Evolutionary conservation across 164 flowering plant genomes (phyloP).

Genomic region (Liriodendron chinense): DNA sequence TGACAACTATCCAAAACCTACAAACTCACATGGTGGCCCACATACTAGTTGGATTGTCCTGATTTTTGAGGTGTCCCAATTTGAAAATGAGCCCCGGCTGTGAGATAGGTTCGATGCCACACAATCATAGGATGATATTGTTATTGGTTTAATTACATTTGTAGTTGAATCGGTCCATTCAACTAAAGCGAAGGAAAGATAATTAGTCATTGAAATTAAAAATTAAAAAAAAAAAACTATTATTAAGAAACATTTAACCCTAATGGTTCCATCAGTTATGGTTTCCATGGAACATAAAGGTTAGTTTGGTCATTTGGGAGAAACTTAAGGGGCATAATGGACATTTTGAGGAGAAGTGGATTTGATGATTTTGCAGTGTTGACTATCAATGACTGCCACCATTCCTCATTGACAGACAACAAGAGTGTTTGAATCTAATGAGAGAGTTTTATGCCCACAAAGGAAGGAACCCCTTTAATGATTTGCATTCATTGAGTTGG

Average conservation of each 20-base stretch:
- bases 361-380: conserved; percentile 1
- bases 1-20: no score
- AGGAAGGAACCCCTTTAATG: conserved; percentile 15
- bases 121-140: no score
- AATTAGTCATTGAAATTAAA: neutral
- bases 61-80: no score
- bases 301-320: neutral
- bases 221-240: no score
- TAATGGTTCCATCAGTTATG: no score
- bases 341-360: neutral
- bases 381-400: neutral
- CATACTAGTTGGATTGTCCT: no score
- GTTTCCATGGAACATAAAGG: no score
- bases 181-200: neutral
- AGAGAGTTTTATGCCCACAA: conserved; percentile 15
- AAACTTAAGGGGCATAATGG: neutral
- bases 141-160: no score
- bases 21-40: no score
- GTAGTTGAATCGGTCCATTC: neutral
- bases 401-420: neutral
- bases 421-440: conserved; percentile 2
- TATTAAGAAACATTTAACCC: no score
- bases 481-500: conserved; percentile 37
- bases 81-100: no score
- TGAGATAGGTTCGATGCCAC: no score